Evolutionary conservation across 2,329 filamentous ascomycete species (phyloP).

Genomic region (Aspergillus ustus): DNA sequence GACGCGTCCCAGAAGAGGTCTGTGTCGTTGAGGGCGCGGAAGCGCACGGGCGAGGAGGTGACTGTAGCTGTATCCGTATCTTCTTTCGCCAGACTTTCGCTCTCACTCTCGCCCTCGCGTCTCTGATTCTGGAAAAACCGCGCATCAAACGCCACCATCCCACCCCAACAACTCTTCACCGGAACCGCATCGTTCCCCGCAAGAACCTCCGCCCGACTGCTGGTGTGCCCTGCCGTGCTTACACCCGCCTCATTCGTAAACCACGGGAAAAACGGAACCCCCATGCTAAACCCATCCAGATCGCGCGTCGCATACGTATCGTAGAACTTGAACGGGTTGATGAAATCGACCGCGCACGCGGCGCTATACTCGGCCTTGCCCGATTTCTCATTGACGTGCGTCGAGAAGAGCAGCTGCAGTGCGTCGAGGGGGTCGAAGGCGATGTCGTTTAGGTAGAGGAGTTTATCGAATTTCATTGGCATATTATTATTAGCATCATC

Average conservation of each 20-base stretch:
- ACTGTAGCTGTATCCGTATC: background rate
- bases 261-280: conserved; percentile 73
- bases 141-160: conserved; percentile 64
- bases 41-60: conserved; percentile 51
- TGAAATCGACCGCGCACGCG: conserved; percentile 74
- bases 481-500: too few relatives aligned
- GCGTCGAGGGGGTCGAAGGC: conserved; percentile 63
- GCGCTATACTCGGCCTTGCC: conserved; percentile 66
- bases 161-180: conserved; percentile 76
- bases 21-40: conserved; percentile 55
- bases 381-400: conserved; percentile 52
- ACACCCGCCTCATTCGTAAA: conserved; percentile 63
- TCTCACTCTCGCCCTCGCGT: background rate
- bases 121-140: conserved; percentile 43
- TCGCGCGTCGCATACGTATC: conserved; percentile 76
- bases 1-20: conserved; percentile 66
- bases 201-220: conserved; percentile 64
- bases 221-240: too few relatives aligned
- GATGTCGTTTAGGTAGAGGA: conserved; percentile 70
- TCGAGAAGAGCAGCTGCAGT: conserved; percentile 64
- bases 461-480: conserved; percentile 56
- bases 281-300: conserved; percentile 68
- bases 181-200: conserved; percentile 62
- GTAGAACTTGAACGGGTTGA: conserved; percentile 74
- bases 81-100: too few relatives aligned